Evolutionary conservation across 2,329 filamentous ascomycete genomes (phyloP).

Genomic region (Monosporascus sp.): DNA sequence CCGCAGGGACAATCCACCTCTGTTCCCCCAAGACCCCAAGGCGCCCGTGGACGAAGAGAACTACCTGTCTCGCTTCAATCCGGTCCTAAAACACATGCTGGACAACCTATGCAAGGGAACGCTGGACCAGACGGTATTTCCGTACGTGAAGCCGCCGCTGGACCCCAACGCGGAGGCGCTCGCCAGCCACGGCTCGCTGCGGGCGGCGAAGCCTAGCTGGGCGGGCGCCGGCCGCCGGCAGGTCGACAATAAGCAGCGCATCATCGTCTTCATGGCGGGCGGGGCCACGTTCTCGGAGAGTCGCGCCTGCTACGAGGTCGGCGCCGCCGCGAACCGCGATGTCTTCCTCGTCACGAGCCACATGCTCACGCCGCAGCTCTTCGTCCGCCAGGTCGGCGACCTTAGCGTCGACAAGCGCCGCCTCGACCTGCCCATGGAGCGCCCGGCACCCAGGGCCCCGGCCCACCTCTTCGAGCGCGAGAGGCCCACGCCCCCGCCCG

Average conservation of each 20-base stretch:
- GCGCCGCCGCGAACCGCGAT: slow-evolving; percentile 66
- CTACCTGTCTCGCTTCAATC: slow-evolving; percentile 80
- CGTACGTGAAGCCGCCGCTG: slow-evolving; percentile 66
- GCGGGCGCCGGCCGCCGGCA: slow-evolving; percentile 71
- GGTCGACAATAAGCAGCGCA: slow-evolving; percentile 78
- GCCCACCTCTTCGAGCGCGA: slow-evolving; percentile 74
- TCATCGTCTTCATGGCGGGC: slow-evolving; percentile 92
- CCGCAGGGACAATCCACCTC: slow-evolving; percentile 55
- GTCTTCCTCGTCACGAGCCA: slow-evolving; percentile 87
- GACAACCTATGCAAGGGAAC: slow-evolving; percentile 65
- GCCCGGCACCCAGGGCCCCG: slow-evolving; percentile 75
- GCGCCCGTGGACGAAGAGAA: slow-evolving; percentile 64
- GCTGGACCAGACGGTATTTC: slow-evolving; percentile 62
- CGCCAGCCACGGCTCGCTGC: slow-evolving; percentile 66
- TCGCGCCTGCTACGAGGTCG: slow-evolving; percentile 82
- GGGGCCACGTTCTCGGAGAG: slow-evolving; percentile 92
- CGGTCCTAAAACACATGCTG: slow-evolving; percentile 75
- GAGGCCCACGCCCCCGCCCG: neutral
- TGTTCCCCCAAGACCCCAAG: slow-evolving; percentile 66
- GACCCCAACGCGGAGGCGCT: slow-evolving; percentile 56
- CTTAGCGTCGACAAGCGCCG: slow-evolving; percentile 68
- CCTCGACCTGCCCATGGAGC: slow-evolving; percentile 75
- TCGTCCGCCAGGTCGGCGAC: slow-evolving; percentile 76
- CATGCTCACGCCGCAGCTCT: slow-evolving; percentile 83
- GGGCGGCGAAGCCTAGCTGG: slow-evolving; percentile 92